A percentile compares a stretch with the other conserved stretches of the same genome.
Conservation (phyloP, 768 basidiomycete genomes). For the Boletus subparvulus region DNA sequence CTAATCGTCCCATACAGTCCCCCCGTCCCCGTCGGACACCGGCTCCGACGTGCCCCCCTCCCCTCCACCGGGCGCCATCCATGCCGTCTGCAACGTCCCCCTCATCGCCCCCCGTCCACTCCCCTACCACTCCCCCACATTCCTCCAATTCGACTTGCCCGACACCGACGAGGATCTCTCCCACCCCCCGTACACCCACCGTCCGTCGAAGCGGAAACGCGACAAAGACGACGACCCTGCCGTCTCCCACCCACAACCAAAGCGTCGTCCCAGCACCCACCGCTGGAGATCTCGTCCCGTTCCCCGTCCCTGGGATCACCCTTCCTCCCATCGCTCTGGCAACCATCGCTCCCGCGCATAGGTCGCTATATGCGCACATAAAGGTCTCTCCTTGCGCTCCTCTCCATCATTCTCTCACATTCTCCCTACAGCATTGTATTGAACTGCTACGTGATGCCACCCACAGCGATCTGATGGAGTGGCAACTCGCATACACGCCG, state of each 20-base stretch:
- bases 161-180: conserved; percentile 71
- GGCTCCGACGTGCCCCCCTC: conserved; percentile 18
- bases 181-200: conserved; percentile 61
- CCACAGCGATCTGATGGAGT: conserved; percentile 9
- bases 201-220: conserved; percentile 57
- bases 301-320: conserved; percentile 10
- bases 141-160: conserved; percentile 66
- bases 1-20: conserved; percentile 29
- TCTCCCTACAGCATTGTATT: conserved; percentile 9
- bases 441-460: conserved; percentile 1
- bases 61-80: conserved; percentile 32
- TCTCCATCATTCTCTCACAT: conserved; percentile 15
- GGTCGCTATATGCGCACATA: conserved; percentile 5
- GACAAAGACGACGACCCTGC: conserved; percentile 11
- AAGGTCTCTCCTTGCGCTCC: conserved; percentile 1
- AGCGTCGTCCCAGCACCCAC: conserved; percentile 25
- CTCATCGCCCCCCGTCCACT: conserved; percentile 66
- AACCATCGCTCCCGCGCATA: conserved; percentile 21
- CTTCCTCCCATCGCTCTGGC: conserved; percentile 15
- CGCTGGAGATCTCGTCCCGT: conserved; percentile 19
- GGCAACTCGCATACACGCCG: conserved; percentile 15
- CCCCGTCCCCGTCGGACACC: conserved; percentile 46
- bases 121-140: conserved; percentile 67
- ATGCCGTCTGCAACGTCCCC: conserved; percentile 66
- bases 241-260: conserved; percentile 20